Evolutionary conservation across 2,329 filamentous ascomycete genomes (phyloP), one percentile per base, ranked within the genome.

Genomic region (Botryotinia calthae): DNA sequence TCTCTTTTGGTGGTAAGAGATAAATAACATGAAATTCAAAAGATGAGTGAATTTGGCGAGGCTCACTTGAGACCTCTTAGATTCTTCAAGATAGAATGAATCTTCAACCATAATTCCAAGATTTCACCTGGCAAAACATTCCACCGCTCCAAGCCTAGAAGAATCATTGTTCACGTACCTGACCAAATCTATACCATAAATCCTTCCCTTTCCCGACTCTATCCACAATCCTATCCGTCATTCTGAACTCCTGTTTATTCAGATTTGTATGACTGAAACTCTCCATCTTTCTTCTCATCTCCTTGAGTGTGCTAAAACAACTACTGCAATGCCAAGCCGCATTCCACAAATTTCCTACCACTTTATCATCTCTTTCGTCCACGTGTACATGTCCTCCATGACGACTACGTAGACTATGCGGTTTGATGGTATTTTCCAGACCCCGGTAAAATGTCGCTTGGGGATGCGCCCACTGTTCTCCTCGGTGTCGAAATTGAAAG

Each of bases 251-350:
- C 42, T 80, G 78, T 28, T 79, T 80, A 72, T 86, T 83, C 71
- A 80, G 78, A 63, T 81, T 77, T 44, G 75, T 78, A 73, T 86
- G 83, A 37, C 81, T 83, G 76, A 85, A 86, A 68, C 79, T 80
- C 31, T 79, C 76, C 79, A 84, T 82, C 77, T 84, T 85, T 28
- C 78, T 79, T 42, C 81, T 76, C 79, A 85, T 81, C 74, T 85
- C 82, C 12, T 79, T 77, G 16, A 86, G 75, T 8, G 81, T 84
- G 9, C 79, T 75, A 74, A 85, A 84, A 76, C 84, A 85, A 51
- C 79, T 81, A 18, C 80, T 82, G 76, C 84, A 86, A 74, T 85
- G 84, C 84, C 84, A 86, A 4, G 79, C 83, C 5, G 83, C 82
- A 73, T 84, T 80, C 73, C 77, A 81, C 14, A 85, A 71, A 56